Base-by-base conservation (phyloP, 106 monocot species). In the Hemerocallis citrina region DNA sequence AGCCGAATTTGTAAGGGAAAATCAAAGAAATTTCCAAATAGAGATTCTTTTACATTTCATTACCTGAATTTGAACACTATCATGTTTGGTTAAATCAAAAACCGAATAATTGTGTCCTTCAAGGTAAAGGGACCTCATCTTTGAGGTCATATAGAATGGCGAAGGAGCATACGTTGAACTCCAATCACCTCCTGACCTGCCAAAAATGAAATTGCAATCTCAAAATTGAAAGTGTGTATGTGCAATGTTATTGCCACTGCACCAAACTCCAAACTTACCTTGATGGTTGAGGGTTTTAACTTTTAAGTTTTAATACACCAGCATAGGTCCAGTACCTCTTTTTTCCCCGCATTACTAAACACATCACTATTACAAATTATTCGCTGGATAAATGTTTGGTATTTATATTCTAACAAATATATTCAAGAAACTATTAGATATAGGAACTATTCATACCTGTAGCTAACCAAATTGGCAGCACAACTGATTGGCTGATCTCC, bases 401-500 rank as follows among this genome's bases (percentile, higher is more conserved):
- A n/a, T n/a, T n/a, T n/a, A n/a, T n/a, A n/a, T n/a, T n/a, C n/a
- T n/a, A n/a, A n/a, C n/a, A n/a, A n/a, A n/a, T n/a, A n/a, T n/a
- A n/a, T n/a, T n/a, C n/a, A 46, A 8, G 14, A 51, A 11, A 51
- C 8, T 17, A 9, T 17, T 6, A 17, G 23, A 34, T 25, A 52
- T 25, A 19, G n/a, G 27, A 59, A n/a, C 13, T 28, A 32, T 15
- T 15, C 5, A 10, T 68, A 92, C 92, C 92, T 92, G 69, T 92
- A 83, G 44, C 92, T 92, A 47, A 92, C 57, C 22, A 86, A 62
- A 64, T 92, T 92, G 33, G 92, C 83, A 19, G 86, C 86, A 54
- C 82, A 86, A 1, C 83, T 83, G 50, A 92, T 86, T 25, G 92
- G 92, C 23, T 92, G 92, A 61, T 92, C 92, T n/a, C 92, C 92